phyloP scores from a whole-genome alignment of 805 yeast species.

The Metschnikowia lunata region DNA sequence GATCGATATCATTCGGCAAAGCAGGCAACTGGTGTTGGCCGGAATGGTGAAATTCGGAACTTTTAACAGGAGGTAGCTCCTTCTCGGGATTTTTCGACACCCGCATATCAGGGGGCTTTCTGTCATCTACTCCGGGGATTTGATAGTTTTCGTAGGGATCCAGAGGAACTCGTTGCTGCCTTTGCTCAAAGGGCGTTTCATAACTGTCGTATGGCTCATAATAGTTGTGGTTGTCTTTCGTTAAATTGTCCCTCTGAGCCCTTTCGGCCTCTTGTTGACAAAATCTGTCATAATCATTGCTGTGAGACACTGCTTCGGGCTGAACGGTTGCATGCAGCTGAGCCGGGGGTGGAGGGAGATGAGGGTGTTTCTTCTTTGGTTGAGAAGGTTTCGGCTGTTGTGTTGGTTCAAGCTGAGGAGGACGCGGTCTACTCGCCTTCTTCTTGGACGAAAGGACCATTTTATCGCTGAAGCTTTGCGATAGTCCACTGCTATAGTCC shows the following conservation, averaged over 20 bases:
- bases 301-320: too few species aligned
- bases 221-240: neutral
- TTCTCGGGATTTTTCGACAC: too few species aligned
- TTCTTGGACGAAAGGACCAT: conserved; percentile 1
- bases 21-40: neutral
- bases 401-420: conserved; percentile 14
- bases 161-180: conserved; percentile 5
- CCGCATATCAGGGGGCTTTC: neutral
- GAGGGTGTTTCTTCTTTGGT: neutral
- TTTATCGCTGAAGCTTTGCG: conserved; percentile 4
- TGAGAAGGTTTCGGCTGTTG: neutral
- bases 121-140: conserved; percentile 15
- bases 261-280: neutral
- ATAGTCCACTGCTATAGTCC: conserved; percentile 3
- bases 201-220: conserved; percentile 27
- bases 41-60: neutral
- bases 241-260: neutral
- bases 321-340: too few species aligned
- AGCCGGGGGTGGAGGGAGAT: neutral
- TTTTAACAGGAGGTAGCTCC: neutral
- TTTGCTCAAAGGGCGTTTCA: conserved; percentile 18
- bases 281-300: neutral
- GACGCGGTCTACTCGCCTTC: conserved; percentile 10
- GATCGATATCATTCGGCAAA: neutral
- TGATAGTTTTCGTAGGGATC: conserved; percentile 28